Percentiles rank a stretch among this genome's conserved stretches.
phyloP scores from a whole-genome alignment of 2,329 filamentous ascomycete genomes.

The Calonectria naviculata region DNA sequence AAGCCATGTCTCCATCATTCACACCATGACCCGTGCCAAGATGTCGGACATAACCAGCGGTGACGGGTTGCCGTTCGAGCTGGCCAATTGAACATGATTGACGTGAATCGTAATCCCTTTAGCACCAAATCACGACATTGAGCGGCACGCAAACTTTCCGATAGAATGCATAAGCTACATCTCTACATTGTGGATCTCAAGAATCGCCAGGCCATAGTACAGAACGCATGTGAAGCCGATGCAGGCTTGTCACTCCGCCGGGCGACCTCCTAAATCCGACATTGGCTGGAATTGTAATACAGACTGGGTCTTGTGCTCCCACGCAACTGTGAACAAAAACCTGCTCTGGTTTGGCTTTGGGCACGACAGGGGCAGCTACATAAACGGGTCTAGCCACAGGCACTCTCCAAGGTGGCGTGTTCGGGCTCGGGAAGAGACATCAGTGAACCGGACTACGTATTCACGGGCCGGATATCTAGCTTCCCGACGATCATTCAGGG shows the following conservation, averaged over 20 bases:
- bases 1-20: no score
- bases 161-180: neutral
- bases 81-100: neutral
- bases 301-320: neutral
- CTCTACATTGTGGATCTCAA: neutral
- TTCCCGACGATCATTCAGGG: no score
- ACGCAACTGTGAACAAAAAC: neutral
- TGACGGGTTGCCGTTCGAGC: neutral
- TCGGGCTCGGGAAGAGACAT: no score
- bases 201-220: no score
- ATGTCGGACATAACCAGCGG: neutral
- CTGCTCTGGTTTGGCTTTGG: no score
- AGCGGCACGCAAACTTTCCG: no score
- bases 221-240: neutral
- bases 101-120: neutral
- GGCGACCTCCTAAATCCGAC: neutral
- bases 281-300: neutral
- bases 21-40: no score
- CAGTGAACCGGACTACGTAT: no score
- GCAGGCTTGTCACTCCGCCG: neutral
- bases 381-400: no score
- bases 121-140: no score
- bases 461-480: no score
- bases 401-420: no score
- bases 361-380: neutral